Conservation (phyloP, 495 filamentous ascomycete species). For the Wilcoxina mikolae region DNA sequence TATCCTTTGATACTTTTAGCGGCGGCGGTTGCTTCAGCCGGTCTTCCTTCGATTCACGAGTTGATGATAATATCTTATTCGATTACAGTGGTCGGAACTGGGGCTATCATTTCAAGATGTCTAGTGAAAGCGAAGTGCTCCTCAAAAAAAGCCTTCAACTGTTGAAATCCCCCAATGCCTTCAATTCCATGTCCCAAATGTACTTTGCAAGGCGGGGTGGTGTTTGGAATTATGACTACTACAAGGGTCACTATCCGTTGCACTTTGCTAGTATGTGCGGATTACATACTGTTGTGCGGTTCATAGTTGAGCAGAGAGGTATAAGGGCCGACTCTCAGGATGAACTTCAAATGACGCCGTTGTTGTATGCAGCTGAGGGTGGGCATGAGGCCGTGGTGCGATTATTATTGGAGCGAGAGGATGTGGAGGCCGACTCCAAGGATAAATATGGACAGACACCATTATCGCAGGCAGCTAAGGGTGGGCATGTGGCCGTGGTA, state of each 20-base stretch:
- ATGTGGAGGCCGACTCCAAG: not conserved
- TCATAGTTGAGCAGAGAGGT: not conserved
- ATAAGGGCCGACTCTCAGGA: not conserved
- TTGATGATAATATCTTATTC: too few species aligned
- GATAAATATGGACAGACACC: not conserved
- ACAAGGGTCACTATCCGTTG: not conserved
- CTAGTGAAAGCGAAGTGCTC: not conserved
- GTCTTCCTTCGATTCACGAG: too few species aligned
- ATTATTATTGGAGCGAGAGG: not conserved
- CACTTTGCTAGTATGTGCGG: not conserved
- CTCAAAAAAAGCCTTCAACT: not conserved
- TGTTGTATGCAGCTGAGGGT: slow-evolving; percentile 2
- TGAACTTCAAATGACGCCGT: not conserved
- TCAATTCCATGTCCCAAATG: too few species aligned
- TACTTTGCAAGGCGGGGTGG: too few species aligned
- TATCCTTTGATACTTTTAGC: too few species aligned
- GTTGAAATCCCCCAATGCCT: not conserved
- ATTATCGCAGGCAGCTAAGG: not conserved
- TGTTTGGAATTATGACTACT: not conserved
- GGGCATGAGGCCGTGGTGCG: slow-evolving; percentile 2
- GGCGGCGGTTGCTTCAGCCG: too few species aligned
- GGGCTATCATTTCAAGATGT: too few species aligned
- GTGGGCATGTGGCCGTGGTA: not conserved
- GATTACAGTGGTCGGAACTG: too few species aligned
- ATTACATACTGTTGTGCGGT: not conserved